Conservation (phyloP, 1,284 basidiomycete genomes). For the Schizophyllum commune region DNA sequence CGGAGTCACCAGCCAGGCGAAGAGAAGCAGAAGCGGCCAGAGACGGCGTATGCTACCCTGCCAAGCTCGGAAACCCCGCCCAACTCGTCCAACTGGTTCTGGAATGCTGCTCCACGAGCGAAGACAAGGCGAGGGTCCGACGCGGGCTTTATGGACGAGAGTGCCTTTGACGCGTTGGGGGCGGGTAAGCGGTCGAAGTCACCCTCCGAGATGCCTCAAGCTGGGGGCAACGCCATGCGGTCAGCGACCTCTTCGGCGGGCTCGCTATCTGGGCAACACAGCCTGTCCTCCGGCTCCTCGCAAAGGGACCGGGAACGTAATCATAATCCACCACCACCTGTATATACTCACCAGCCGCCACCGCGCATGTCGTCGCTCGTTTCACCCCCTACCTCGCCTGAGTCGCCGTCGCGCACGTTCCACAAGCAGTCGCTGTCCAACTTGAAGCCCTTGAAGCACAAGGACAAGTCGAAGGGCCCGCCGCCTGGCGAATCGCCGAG, state of each 20-base stretch:
- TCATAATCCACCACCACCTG: slow-evolving; percentile 2
- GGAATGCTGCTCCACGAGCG: slow-evolving; percentile 5
- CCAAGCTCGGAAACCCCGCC: slow-evolving; percentile 9
- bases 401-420: background rate
- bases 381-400: slow-evolving; percentile 1
- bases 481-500: slow-evolving; percentile 5
- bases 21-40: slow-evolving; percentile 14
- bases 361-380: slow-evolving; percentile 5
- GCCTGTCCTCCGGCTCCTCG: slow-evolving; percentile 11
- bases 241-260: slow-evolving; percentile 11
- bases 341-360: background rate
- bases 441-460: slow-evolving; percentile 6
- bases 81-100: slow-evolving; percentile 10
- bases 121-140: slow-evolving; percentile 11
- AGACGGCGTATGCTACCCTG: slow-evolving; percentile 11
- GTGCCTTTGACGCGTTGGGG: background rate
- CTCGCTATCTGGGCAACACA: slow-evolving; percentile 8
- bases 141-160: slow-evolving; percentile 4
- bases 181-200: background rate
- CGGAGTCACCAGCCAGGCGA: slow-evolving; percentile 34
- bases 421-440: slow-evolving; percentile 13
- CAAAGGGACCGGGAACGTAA: slow-evolving; percentile 5
- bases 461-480: slow-evolving; percentile 7
- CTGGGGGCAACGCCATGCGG: slow-evolving; percentile 2
- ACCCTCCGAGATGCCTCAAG: background rate